phyloP scores from a whole-genome alignment of 768 basidiomycete species.

The Asterophora parasitica region DNA sequence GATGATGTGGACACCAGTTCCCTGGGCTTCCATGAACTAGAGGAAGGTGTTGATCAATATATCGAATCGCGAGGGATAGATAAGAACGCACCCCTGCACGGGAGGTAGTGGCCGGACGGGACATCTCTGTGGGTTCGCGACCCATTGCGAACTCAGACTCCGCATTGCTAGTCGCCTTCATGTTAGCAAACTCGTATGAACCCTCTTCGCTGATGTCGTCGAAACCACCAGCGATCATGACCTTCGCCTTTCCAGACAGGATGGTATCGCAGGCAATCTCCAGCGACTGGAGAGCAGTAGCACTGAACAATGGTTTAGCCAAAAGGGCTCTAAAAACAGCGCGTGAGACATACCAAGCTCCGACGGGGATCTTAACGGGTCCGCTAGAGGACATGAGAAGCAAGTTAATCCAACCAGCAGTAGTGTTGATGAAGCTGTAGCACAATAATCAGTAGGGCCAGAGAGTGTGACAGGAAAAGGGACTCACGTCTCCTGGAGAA shows the following conservation, averaged over 20 bases:
- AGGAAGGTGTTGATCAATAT: constrained; percentile 6
- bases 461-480: background rate
- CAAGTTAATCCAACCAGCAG: constrained; percentile 96
- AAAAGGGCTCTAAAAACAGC: constrained; percentile 8
- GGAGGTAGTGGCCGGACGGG: constrained; percentile 93
- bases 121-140: constrained; percentile 98
- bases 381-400: constrained; percentile 93
- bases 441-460: constrained; percentile 3
- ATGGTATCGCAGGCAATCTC: constrained; percentile 98
- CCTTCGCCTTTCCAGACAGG: constrained; percentile 92
- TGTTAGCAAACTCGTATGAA: constrained; percentile 98
- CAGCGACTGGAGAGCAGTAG: constrained; percentile 94
- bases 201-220: constrained; percentile 98
- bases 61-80: background rate
- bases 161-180: constrained; percentile 98
- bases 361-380: constrained; percentile 98
- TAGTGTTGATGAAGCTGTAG: constrained; percentile 94
- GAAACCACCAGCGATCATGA: constrained; percentile 99
- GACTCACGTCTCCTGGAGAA: constrained; percentile 93
- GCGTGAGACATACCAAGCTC: constrained; percentile 71
- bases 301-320: constrained; percentile 39
- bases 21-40: constrained; percentile 95
- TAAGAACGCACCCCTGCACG: constrained; percentile 74
- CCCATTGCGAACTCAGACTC: constrained; percentile 99
- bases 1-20: constrained; percentile 93